These are phyloP conservation scores for Erodium chrysanthum DNA, from an alignment of 441 rosid species.

Conservation along the genomic window DNA sequence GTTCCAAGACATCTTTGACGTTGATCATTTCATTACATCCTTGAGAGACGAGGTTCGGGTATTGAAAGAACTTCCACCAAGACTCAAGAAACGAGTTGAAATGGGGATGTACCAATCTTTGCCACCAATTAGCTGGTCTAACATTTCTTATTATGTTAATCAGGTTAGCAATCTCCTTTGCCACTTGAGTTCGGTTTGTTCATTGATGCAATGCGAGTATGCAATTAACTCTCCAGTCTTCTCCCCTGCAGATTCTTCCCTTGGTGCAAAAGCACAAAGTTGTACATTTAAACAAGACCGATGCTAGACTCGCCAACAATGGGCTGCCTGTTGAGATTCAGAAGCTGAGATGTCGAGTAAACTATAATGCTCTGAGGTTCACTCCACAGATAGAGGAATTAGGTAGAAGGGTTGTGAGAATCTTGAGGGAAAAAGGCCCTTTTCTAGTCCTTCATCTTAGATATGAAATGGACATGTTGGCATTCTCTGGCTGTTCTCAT, in stretches of 20 bases:
- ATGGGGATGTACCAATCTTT: too few relatives aligned
- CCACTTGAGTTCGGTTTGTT: not conserved
- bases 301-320: constrained; percentile 56
- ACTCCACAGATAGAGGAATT: constrained; percentile 36
- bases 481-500: constrained; percentile 61
- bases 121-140: too few relatives aligned
- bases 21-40: constrained; percentile 54
- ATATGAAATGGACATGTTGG: constrained; percentile 68
- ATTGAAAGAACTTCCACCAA: too few relatives aligned
- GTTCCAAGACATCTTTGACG: constrained; percentile 60
- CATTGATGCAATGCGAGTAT: not conserved
- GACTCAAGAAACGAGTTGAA: too few relatives aligned
- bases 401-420: constrained; percentile 44
- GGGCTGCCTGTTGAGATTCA: constrained; percentile 20
- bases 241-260: constrained; percentile 49
- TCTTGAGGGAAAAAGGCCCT: constrained; percentile 57
- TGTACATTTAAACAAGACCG: constrained; percentile 50
- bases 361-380: too few relatives aligned
- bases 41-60: constrained; percentile 64
- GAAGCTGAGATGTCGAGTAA: too few relatives aligned
- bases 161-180: constrained; percentile 16
- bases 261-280: constrained; percentile 48
- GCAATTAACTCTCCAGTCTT: constrained; percentile 17
- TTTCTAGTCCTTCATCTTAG: constrained; percentile 61
- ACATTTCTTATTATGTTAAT: too few relatives aligned